Evolutionary conservation across 176 grass and related monocot species (phyloP).

Genomic region (Stipa capillata): DNA sequence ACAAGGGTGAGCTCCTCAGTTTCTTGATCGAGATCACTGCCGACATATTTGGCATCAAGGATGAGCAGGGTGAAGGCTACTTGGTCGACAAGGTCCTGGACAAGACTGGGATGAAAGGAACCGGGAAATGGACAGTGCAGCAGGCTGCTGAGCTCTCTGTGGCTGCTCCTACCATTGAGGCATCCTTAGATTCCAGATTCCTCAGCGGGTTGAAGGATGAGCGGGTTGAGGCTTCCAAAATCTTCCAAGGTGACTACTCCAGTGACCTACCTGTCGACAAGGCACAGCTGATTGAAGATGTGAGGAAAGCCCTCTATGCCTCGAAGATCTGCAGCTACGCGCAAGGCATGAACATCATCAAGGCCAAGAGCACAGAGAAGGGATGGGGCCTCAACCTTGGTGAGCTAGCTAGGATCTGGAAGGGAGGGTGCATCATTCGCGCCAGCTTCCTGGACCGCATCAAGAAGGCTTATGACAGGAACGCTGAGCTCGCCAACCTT

Average conservation of each 20-base stretch:
- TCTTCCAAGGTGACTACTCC: constrained; percentile 50
- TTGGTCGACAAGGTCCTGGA: constrained; percentile 84
- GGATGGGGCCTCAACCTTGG: constrained; percentile 69
- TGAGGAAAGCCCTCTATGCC: constrained; percentile 63
- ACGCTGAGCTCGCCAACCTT: constrained; percentile 52
- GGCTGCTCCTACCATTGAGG: constrained; percentile 71
- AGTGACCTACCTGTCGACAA: constrained; percentile 45
- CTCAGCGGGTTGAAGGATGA: constrained; percentile 72
- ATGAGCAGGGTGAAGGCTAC: constrained; percentile 61
- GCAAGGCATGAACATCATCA: constrained; percentile 79
- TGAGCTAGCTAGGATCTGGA: constrained; percentile 84
- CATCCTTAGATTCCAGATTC: constrained; percentile 81
- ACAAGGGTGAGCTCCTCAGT: constrained; percentile 83
- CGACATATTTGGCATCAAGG: constrained; percentile 77
- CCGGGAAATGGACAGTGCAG: constrained; percentile 80
- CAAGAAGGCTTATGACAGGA: constrained; percentile 72
- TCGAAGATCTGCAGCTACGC: constrained; percentile 87
- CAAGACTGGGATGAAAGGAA: constrained; percentile 85
- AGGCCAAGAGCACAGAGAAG: constrained; percentile 69
- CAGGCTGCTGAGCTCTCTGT: constrained; percentile 79
- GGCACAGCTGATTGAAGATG: constrained; percentile 68
- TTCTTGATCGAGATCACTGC: constrained; percentile 81
- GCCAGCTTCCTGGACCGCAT: constrained; percentile 85
- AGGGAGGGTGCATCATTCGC: constrained; percentile 82
- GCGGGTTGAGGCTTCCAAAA: constrained; percentile 44